These are phyloP conservation scores for Celoporthe dispersa DNA, from an alignment of 2,329 filamentous ascomycete species.

Conservation along the genomic window DNA sequence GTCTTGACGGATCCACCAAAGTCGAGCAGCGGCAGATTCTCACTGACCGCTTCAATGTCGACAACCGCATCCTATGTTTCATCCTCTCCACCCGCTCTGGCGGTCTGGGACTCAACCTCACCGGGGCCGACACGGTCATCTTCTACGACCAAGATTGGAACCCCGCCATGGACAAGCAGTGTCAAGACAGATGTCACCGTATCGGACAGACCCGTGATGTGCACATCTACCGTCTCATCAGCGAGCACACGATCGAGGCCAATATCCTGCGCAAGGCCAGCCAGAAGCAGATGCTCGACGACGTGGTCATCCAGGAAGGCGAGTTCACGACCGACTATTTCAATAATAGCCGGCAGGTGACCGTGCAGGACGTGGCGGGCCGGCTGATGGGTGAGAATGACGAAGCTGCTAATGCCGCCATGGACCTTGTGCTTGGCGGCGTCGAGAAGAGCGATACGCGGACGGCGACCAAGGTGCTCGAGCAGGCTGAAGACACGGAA, in stretches of 20 bases:
- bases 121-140: conserved; percentile 95
- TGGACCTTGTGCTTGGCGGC: conserved; percentile 81
- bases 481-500: conserved; percentile 89
- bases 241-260: conserved; percentile 93
- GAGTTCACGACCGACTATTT: conserved; percentile 98
- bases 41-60: conserved; percentile 95
- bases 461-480: conserved; percentile 72
- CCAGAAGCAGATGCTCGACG: conserved; percentile 96
- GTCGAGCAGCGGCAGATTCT: conserved; percentile 94
- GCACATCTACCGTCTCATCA: conserved; percentile 94
- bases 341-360: conserved; percentile 66
- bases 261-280: conserved; percentile 97
- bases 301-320: conserved; percentile 97
- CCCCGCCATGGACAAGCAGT: conserved; percentile 99
- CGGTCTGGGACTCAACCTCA: conserved; percentile 93
- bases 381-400: conserved; percentile 62
- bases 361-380: conserved; percentile 71
- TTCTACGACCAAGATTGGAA: conserved; percentile 99
- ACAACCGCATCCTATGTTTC: conserved; percentile 89
- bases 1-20: conserved; percentile 94
- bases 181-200: conserved; percentile 94
- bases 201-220: conserved; percentile 98
- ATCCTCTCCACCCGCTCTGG: conserved; percentile 94
- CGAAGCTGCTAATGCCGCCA: conserved; percentile 77
- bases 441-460: conserved; percentile 64